Base-by-base conservation (phyloP, 768 basidiomycete species). In the Artomyces pyxidatus region DNA sequence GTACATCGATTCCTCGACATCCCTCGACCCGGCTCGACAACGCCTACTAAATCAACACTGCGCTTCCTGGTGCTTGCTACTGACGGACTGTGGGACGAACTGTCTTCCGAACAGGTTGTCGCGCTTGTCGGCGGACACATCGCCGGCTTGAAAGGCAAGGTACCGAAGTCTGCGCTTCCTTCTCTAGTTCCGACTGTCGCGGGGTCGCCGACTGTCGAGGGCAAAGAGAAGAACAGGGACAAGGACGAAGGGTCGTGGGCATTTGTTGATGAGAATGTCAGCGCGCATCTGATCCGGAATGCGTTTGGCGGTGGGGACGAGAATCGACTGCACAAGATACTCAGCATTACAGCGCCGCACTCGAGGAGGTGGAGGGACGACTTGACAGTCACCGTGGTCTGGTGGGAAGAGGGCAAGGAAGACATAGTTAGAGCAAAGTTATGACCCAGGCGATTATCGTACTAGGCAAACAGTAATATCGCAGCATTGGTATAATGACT, bases 21-120 rank as follows among this genome's bases (percentile, higher is more conserved):
- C 60, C 68, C 75, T 21, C 60, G 72, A 12, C 51, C 60, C 14
- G 40, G 57, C n/a, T 51, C 62, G 5, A 50, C 58, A 29, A 58
- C 45, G 39, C 37, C 56, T 37, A 56, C 53, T 47, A 65, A 50
- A 60, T 49, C 73, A 64, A 53, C 73, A 12, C 64, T 81, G 21
- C 81, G 82, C 51, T 96, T 96, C 67, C 60, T 96, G 47, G 86
- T 96, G 40, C 78, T 96, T 39, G 92, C 92, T 2, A 96, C 92
- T 0, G 92, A 96, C 56, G 76, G 76, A n/a, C 54, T 65, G 22
- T 62, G 80, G 80, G 71, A 78, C 60, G 63, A 69, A 44, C 65
- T 78, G 40, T 67, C 72, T 37, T 90, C 89, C 25, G 81, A 89
- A 55, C 89, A 94, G 50, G 88, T 88, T 9, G 91, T 94, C 41